Base-by-base conservation (phyloP, 2,329 filamentous ascomycete genomes). In the Pseudogymnoascus sp. region DNA sequence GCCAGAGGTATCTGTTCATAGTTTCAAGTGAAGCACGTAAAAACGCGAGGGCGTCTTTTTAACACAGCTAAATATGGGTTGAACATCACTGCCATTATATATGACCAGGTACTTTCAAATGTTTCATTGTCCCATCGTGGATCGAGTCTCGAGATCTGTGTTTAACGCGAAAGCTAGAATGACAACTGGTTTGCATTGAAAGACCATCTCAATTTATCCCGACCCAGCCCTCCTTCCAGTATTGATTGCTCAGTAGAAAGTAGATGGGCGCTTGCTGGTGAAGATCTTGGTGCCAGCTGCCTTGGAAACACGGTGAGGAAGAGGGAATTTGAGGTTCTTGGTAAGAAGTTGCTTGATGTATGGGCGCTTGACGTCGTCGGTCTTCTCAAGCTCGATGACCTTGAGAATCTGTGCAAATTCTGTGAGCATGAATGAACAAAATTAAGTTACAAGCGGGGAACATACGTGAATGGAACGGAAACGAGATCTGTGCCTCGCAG, bases 381-480 rank as follows among this genome's bases (percentile, higher is more conserved):
- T 84, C 88, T 96, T 96, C 85, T 96, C 89, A 76, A 99, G 80
- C 84, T 99, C 95, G 75, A 96, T 89, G 75, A 99, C 93, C 82
- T 96, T 96, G 79, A 99, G 91, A 80, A 99, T 93, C 93, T 98
- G 73, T 67, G 8, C 26, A 43, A 22, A 7, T 40, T 19, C 61
- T 46, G 59, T 66, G 62, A 68, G 66, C 50, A 64, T 12, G 6
- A 41, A 31, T 14, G 2, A 10, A 11, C 10, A 35, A 19, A 60
- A 38, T 61, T 14, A 31, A 60, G 12, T 6, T 14, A 31, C 24
- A 6, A 6, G 14, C 10, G 43, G 64, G 46, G 22, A 70, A 85
- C 93, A 70, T 92, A 97, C 93, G 87, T 97, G 93, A 79, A 99
- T 95, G 73, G 91, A 96, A 82, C 95, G 88, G 87, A 99, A 99